Evolutionary conservation across 2,329 filamentous ascomycete genomes (phyloP).

Genomic region (Sarocladium oryzae): DNA sequence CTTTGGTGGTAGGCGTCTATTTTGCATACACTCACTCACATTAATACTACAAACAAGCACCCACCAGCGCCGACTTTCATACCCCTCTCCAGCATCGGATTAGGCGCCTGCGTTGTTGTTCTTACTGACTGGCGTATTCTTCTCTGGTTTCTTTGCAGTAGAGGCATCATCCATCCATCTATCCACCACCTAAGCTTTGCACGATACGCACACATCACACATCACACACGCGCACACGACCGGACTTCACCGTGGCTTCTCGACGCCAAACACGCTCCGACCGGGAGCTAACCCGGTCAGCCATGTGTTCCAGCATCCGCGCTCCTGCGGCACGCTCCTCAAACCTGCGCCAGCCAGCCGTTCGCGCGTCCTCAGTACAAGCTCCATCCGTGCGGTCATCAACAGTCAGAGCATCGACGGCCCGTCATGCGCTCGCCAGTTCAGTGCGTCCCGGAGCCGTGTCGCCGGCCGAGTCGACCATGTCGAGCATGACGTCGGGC

Average conservation of each 20-base stretch:
- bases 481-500: slow-evolving; percentile 39
- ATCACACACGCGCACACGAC: slow-evolving; percentile 4
- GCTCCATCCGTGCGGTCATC: slow-evolving; percentile 2
- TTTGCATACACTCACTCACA: slow-evolving; percentile 6
- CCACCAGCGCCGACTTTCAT: not conserved
- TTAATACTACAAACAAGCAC: not conserved
- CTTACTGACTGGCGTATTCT: not conserved
- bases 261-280: slow-evolving; percentile 31
- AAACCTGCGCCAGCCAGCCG: slow-evolving; percentile 10
- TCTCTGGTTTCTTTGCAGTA: too few species aligned
- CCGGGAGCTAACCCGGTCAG: slow-evolving; percentile 28
- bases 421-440: slow-evolving; percentile 15
- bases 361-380: not conserved
- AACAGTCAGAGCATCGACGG: slow-evolving; percentile 16
- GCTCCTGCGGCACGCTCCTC: slow-evolving; percentile 13
- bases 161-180: too few species aligned
- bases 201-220: too few species aligned
- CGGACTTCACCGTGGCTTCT: slow-evolving; percentile 27
- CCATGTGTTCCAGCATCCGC: slow-evolving; percentile 25
- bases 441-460: slow-evolving; percentile 29
- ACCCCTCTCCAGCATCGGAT: too few species aligned
- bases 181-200: too few species aligned
- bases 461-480: slow-evolving; percentile 63
- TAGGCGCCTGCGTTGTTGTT: too few species aligned
- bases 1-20: too few species aligned